Conservation (phyloP, 441 rosid species). For the Viola pubescens region DNA sequence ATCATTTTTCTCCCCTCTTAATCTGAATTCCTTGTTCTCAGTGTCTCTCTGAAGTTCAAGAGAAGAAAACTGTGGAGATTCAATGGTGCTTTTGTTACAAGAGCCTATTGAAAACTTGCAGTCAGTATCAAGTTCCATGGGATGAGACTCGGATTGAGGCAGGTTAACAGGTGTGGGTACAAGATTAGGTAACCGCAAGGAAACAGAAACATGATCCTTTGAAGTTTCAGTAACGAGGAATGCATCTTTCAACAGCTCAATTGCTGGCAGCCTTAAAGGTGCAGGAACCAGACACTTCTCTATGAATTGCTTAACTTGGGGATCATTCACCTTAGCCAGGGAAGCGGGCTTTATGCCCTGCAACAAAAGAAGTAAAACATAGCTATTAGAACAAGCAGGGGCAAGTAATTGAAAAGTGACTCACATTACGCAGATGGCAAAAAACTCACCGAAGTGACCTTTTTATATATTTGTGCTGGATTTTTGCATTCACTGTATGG, state of each 20-base stretch:
- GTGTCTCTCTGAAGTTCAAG: conserved; percentile 36
- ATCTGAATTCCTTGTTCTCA: conserved; percentile 37
- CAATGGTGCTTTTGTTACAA: conserved; percentile 30
- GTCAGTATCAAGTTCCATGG: conserved; percentile 57
- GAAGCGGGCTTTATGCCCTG: conserved; percentile 79
- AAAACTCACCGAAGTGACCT: conserved; percentile 58
- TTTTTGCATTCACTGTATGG: conserved; percentile 76
- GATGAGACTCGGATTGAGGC: conserved; percentile 34
- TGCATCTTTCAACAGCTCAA: conserved; percentile 62
- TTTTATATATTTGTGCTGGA: conserved; percentile 75
- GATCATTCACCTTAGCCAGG: conserved; percentile 61
- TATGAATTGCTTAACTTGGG: conserved; percentile 60
- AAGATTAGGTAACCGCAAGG: conserved; percentile 22
- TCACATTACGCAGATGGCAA: conserved; percentile 1
- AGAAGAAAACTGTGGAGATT: conserved; percentile 20
- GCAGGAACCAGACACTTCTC: conserved; percentile 86
- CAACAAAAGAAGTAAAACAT: conserved; percentile 10
- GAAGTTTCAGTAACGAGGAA: conserved; percentile 48
- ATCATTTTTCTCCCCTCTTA: conserved; percentile 42
- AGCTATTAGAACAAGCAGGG: background rate
- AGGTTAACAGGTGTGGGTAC: conserved; percentile 22
- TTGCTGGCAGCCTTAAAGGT: conserved; percentile 50
- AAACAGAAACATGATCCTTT: conserved; percentile 27
- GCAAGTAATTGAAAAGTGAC: background rate
- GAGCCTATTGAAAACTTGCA: conserved; percentile 37